Conservation (phyloP, 345 rosid species). For the Citrus maxima region DNA sequence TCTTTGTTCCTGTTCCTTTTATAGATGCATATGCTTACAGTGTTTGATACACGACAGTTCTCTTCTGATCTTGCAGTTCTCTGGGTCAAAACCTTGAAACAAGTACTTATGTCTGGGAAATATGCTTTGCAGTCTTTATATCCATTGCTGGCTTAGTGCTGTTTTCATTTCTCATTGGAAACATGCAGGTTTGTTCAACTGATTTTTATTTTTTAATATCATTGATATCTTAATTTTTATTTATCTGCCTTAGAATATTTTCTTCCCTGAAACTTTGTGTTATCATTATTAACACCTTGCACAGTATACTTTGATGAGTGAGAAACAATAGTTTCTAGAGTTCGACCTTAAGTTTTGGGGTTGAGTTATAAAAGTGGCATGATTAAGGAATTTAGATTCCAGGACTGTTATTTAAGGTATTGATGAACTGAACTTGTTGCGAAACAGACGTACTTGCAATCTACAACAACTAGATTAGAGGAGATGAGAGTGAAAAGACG, state of each 20-base stretch:
- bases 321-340: not conserved
- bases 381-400: not conserved
- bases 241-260: not conserved
- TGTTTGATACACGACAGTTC: not conserved
- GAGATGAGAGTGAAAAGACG: conserved; percentile 87
- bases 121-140: conserved; percentile 59
- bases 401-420: not conserved
- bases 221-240: not conserved
- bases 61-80: conserved; percentile 38
- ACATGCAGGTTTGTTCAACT: conserved; percentile 72
- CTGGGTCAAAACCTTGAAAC: conserved; percentile 77
- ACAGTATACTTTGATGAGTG: not conserved
- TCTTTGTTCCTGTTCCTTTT: not conserved
- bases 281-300: not conserved
- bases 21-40: not conserved
- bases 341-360: not conserved
- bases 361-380: not conserved
- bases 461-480: conserved; percentile 71
- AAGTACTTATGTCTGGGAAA: conserved; percentile 70
- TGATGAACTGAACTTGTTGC: conserved; percentile 17
- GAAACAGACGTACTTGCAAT: conserved; percentile 74
- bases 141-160: conserved; percentile 70
- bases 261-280: not conserved
- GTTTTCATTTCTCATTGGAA: conserved; percentile 77
- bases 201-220: not conserved